A percentile compares a stretch with the other conserved stretches of the same genome.
These are phyloP conservation scores for Tetracentron sinense DNA, from an alignment of 164 flowering plant genomes.

Conservation along the genomic window DNA sequence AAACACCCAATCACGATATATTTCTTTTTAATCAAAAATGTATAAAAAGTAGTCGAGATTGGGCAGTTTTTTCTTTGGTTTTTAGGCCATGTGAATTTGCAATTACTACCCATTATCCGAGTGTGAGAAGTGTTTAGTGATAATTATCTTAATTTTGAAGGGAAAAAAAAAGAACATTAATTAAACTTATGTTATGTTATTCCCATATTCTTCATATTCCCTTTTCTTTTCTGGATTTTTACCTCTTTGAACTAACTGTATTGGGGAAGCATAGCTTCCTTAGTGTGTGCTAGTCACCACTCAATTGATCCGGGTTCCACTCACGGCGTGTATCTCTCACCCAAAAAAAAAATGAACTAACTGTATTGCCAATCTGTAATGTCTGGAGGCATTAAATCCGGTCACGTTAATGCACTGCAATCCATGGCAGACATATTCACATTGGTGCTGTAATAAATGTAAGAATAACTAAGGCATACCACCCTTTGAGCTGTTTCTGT, in stretches of 20 bases:
- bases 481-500: not conserved
- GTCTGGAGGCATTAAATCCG: slow-evolving; percentile 11
- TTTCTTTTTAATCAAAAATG: slow-evolving; percentile 1
- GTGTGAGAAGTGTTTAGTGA: slow-evolving; percentile 4
- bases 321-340: too few species aligned
- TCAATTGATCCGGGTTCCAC: too few species aligned
- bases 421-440: slow-evolving; percentile 11
- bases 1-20: not conserved
- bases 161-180: not conserved
- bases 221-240: not conserved
- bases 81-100: slow-evolving; percentile 10
- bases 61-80: slow-evolving; percentile 7
- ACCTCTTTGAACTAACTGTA: too few species aligned
- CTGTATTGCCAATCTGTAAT: not conserved
- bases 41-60: slow-evolving; percentile 3
- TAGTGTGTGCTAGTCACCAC: too few species aligned
- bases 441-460: slow-evolving; percentile 9
- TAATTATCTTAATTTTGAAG: slow-evolving; percentile 4
- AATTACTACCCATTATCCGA: slow-evolving; percentile 1
- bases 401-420: slow-evolving; percentile 16
- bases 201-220: not conserved
- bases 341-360: too few species aligned
- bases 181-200: not conserved
- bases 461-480: slow-evolving; percentile 5
- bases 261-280: too few species aligned